Evolutionary conservation across 2,329 filamentous ascomycete species (phyloP), one percentile per base, ranked within the genome.

Genomic region (Fusarium liriodendri): DNA sequence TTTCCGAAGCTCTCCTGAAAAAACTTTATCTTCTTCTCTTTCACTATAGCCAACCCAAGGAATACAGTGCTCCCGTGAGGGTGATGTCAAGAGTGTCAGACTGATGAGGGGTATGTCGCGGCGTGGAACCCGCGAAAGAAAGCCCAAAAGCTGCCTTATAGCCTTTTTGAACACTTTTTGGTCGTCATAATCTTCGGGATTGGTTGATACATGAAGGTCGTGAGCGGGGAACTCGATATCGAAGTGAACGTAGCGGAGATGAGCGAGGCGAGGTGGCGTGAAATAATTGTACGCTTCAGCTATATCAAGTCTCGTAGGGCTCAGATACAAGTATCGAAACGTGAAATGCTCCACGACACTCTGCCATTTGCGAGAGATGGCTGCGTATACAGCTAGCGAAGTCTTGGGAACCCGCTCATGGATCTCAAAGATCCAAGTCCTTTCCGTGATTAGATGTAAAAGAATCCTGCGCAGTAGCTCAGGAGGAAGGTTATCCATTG

Each of bases 281-380:
- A 63, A 35, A 55, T 63, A 63, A 25, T 55, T 47, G 42, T 66
- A 37, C 11, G 55, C 33, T 27, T 61, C 25, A n/a, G 63, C 25
- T 32, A 16, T 10, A 18, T 20, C 40, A 42, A 66, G 38, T 27
- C 27, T 29, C 16, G 11, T 32, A 9, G 33, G 62, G 18, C 1
- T 35, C 9, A 65, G 20, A 9, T 5, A 2, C 8, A 65, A n/a
- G 25, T 25, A 0, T 7, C 25, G 25, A 8, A 45, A 65, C 8
- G 38, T 50, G 4, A 50, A 35, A 3, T 54, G 11, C 13, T 65
- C 62, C 16, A 65, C 52, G 27, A 33, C 8, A 32, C 20, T 38
- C 32, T 33, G 38, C 62, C 62, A 65, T 32, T 58, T 42, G 22
- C 62, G 54, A 38, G 62, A 66, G 27, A 66, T 16, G 1, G 29